Base-by-base conservation (phyloP, 202 grass and related monocot genomes). In the Schoenoplectus triqueter region DNA sequence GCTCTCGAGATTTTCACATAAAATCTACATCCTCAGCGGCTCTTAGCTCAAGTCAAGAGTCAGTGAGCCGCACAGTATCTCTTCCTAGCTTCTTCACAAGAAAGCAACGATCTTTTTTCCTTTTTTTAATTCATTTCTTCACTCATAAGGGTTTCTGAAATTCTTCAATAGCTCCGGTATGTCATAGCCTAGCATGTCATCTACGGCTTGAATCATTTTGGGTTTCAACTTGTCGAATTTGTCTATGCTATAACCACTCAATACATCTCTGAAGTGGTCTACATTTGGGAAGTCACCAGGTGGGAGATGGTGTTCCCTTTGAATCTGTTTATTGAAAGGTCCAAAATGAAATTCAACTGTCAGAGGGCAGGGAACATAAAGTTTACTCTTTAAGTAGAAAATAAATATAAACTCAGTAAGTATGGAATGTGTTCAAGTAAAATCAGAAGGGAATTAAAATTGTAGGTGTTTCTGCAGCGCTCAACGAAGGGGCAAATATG, bases 201-300 rank as follows among this genome's bases (percentile, higher is more conserved):
- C 94, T 62, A 93, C 88, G 4, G 86, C 89, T 85, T 97, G 91
- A 18, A 97, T 87, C 91, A 93, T 90, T 88, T 97, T 97, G 5
- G 94, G 94, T 81, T 90, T 93, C 17, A 97, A 51, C 87, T 90
- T 97, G 89, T 97, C 94, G 78, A 97, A 97, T 80, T 93, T 97
- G 88, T 97, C 94, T 17, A 97, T 92, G 85, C 15, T 93, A 84
- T 93, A 96, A 5, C 86, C 88, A 10, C 81, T 72, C 71, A 96
- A 51, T 47, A 93, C 91, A 62, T 91, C 86, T 63, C 89, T 96
- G 86, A 96, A 96, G 64, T 93, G 89, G 15, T 96, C 88, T 4
- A 91, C 88, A 66, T 93, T 90, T 0, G 94, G 94, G 86, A 96
- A 96, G 84, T 96, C 94, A 2, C 94, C 94, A 1, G 84, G 78